Base-by-base conservation (phyloP, 305 asterid species). In the Rubia occidens region DNA sequence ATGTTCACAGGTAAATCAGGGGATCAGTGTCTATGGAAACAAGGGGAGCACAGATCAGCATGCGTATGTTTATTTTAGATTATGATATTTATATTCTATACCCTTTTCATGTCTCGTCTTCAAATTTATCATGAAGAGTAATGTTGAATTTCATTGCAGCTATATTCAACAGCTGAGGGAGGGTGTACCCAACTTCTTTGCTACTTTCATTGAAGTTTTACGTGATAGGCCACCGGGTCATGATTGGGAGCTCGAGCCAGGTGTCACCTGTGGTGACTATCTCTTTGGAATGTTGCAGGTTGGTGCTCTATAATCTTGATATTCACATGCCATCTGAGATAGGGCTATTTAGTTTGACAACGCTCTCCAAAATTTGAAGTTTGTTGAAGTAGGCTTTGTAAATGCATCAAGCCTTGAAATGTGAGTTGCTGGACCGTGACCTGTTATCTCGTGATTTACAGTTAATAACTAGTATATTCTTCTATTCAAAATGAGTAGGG, bases 191-290 rank as follows among this genome's bases (percentile, higher is more conserved):
- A 95, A 95, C 81, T 95, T 95, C 75, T 95, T 95, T 56, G 99
- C 74, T 51, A 95, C 99, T 8, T 95, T 95, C 80, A 95, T 95
- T 71, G 99, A 91, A 86, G 98, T 95, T 71, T 87, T 95, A 71
- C 95, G 95, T 67, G 99, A 95, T 76, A 86, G 99, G 81, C 99
- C 99, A 32, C 97, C 98, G 24, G 98, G 98, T 79, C 98, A 88
- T 82, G 99, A 95, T 79, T 95, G 99, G 99, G 99, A 95, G 83
- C 99, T 95, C 67, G 99, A 95, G 84, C 98, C 98, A 0, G 99
- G 99, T 51, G 98, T 95, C 59, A 95, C 98, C 40, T 85, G 92
- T 44, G 99, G 99, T 69, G 99, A 95, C 85, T 91, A 95, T 84
- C 86, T 95, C 43, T 95, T 91, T 68, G 99, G 99, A 72, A 91